A percentile compares a stretch with the other conserved stretches of the same genome.
Evolutionary conservation across 768 basidiomycete genomes (phyloP).

Genomic region (Leccinum disarticulatum): DNA sequence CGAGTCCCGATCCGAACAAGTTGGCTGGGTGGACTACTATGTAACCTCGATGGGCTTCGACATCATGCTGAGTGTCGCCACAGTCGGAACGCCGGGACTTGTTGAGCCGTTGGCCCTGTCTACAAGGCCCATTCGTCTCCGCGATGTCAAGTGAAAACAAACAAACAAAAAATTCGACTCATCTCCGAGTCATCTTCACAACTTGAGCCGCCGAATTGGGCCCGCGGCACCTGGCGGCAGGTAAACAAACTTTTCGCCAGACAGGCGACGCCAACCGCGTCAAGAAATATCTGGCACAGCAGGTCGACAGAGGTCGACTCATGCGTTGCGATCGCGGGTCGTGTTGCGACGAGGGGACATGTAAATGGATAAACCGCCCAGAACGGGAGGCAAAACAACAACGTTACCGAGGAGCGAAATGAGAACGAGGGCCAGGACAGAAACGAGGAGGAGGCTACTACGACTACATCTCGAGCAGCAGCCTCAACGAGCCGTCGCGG

Average conservation of each 20-base stretch:
- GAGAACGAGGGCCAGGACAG: too few species aligned
- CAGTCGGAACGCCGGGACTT: not conserved
- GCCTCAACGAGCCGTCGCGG: too few species aligned
- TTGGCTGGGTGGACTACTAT: not conserved
- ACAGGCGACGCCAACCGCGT: not conserved
- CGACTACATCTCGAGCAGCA: too few species aligned
- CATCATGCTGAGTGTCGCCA: not conserved
- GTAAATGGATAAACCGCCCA: too few species aligned
- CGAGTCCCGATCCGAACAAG: not conserved
- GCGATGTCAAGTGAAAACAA: not conserved
- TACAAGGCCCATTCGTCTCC: not conserved
- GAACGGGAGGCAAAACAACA: too few species aligned
- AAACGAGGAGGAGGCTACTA: too few species aligned
- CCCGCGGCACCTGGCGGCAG: not conserved
- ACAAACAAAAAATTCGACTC: not conserved
- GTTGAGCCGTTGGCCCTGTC: not conserved
- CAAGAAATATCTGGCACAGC: not conserved
- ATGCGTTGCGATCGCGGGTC: not conserved
- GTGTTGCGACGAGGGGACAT: too few species aligned
- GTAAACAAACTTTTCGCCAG: not conserved
- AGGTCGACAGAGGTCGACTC: not conserved
- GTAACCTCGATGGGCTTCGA: not conserved
- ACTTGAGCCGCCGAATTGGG: not conserved
- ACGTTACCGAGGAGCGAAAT: too few species aligned
- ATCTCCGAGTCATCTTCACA: not conserved